Evolutionary conservation across 345 rosid species (phyloP).

Genomic region (Mallotus nudiflorus): DNA sequence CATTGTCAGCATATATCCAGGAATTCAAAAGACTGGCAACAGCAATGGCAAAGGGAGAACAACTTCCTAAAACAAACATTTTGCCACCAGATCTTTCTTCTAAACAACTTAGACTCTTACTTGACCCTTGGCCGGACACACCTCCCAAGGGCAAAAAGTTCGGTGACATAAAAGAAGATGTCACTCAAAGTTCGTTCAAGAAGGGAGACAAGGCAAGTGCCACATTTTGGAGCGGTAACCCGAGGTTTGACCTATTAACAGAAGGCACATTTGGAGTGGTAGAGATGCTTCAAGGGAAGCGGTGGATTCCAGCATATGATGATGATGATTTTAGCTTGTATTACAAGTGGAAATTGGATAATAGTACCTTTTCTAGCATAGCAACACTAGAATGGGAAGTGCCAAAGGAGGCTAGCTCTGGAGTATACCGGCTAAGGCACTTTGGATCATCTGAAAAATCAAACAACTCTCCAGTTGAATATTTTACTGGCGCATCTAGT

Average conservation of each 20-base stretch:
- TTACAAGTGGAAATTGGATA: conserved; percentile 47
- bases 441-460: conserved; percentile 47
- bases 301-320: conserved; percentile 50
- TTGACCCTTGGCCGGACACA: conserved; percentile 33
- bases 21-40: conserved; percentile 51
- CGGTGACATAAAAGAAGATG: conserved; percentile 51
- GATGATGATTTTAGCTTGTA: conserved; percentile 57
- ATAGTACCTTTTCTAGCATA: conserved; percentile 23
- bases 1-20: conserved; percentile 55
- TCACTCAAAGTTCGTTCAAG: conserved; percentile 36
- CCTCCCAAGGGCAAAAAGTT: conserved; percentile 45
- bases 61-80: conserved; percentile 11
- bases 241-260: conserved; percentile 54
- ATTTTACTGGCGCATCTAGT: conserved; percentile 54
- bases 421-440: conserved; percentile 52
- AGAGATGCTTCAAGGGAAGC: conserved; percentile 43
- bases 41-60: conserved; percentile 46
- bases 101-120: conserved; percentile 34
- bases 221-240: conserved; percentile 57
- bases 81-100: conserved; percentile 55
- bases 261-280: conserved; percentile 58
- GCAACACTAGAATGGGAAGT: conserved; percentile 59
- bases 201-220: conserved; percentile 44
- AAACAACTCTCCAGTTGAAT: conserved; percentile 28
- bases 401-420: conserved; percentile 34